These are phyloP conservation scores for Bremia lactucae DNA, from an alignment of 352 stramenopile genomes.

Conservation along the genomic window DNA sequence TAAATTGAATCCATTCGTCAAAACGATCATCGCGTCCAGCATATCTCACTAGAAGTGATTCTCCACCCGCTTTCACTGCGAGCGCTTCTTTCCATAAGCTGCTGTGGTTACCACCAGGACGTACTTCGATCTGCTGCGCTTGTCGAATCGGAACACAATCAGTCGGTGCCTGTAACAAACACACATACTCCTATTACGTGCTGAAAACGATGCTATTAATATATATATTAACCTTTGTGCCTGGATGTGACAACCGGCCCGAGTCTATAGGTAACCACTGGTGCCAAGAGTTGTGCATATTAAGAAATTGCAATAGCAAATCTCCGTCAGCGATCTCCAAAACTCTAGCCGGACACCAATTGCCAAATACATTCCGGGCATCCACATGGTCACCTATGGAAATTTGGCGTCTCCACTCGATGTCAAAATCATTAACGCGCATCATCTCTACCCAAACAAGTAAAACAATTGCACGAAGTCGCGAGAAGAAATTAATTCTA, in stretches of 20 bases:
- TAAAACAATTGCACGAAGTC: constrained; percentile 3
- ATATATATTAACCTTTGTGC: constrained; percentile 34
- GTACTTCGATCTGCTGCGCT: constrained; percentile 63
- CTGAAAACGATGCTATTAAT: no score
- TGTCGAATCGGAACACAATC: constrained; percentile 50
- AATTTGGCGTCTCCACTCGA: constrained; percentile 64
- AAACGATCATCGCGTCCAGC: constrained; percentile 52
- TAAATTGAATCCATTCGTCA: constrained; percentile 64
- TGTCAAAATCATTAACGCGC: constrained; percentile 54
- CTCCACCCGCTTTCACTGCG: constrained; percentile 33
- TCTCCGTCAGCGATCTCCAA: constrained; percentile 51
- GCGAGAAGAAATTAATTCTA: no score
- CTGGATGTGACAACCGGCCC: constrained; percentile 39
- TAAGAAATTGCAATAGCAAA: constrained; percentile 59
- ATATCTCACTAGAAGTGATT: constrained; percentile 53
- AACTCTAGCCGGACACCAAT: constrained; percentile 66
- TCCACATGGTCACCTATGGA: constrained; percentile 54
- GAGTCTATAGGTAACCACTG: constrained; percentile 61
- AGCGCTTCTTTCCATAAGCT: constrained; percentile 56
- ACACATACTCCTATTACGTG: constrained; percentile 1
- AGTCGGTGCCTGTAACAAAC: constrained; percentile 29
- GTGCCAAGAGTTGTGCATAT: constrained; percentile 74
- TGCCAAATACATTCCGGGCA: constrained; percentile 74
- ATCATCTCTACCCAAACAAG: constrained; percentile 61
- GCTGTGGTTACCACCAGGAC: constrained; percentile 22